Evolutionary conservation across 164 flowering plant genomes (phyloP), one percentile per base, ranked within the genome.

Genomic region (Taxillus chinensis): DNA sequence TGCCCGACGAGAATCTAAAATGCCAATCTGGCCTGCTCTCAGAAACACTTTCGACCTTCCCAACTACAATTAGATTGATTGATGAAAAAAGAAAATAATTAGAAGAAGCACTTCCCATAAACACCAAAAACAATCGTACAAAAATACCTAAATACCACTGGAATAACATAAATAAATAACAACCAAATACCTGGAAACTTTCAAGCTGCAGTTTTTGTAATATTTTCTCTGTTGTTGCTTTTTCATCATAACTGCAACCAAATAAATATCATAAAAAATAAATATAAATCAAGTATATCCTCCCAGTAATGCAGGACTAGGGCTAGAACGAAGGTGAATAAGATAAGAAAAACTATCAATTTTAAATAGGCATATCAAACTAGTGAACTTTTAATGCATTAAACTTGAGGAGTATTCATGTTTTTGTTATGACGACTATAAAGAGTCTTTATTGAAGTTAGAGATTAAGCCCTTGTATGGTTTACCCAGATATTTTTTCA

Each of bases 1-100:
- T 67, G 89, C 82, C 57, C 99, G 82, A 45, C 78, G 82, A 8
- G 87, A 75, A 72, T 95, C 97, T 60, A 95, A 71, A 63, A 83
- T 63, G 40, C 89, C 97, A 71, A 95, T 89, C 74, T 95, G 99
- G 40, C 97, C 99, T 65, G 99, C 89, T 68, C 99, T 79, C 42
- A 95, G 95, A 60, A 91, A 91, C 62, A 87, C 93, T 77, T 95
- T 95, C 51, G 74, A 77, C 75, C 67, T 89, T 17, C 99, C 97
- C 70, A 95, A 64, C 99, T 95, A 77, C 62, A 62, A 70, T 63
- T 37, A 41, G 42, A 56, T 38, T 16, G 15, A 16, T 66, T 14
- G 41, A 9, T 41, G 46, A 57, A 12, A 53, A 43, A 27, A 45
- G 11, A 62, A 9, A 17, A 14, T 40, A 67, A 10, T 37, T 11